Evolutionary conservation across 306 rosid species (phyloP), one percentile per base, ranked within the genome.

Genomic region (Ammopiptanthus mongolicus): DNA sequence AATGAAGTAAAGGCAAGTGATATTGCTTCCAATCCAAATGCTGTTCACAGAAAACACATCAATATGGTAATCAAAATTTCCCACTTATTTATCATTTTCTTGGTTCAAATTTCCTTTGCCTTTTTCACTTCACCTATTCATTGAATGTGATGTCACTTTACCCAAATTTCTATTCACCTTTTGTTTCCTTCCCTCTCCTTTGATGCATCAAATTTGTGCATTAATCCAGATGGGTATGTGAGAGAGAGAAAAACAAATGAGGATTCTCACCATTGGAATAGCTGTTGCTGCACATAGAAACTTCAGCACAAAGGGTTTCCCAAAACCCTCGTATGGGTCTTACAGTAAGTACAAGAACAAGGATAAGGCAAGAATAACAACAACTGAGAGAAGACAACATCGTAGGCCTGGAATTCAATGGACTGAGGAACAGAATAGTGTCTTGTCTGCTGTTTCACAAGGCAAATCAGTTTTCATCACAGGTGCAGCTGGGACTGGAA

Each of bases 401-500:
- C 15, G 48, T 13, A 25, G 60, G 71, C 5, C 58, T 6, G 69
- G n/a, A 64, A 55, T 65, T 55, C 18, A 81, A 52, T 85, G 92
- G 92, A 85, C 83, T 37, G 82, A 88, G 29, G 69, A 85, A 56
- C 89, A 81, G 69, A 81, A 64, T 60, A 42, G 75, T 57, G 50
- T 85, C 29, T 64, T 85, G 52, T 81, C 80, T 25, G 80, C 85
- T 51, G 50, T 88, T 41, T 31, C 57, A 13, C 62, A 51, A 46
- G 85, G 85, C 0, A 73, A 46, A 17, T 85, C 85, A 7, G 88
- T 83, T 72, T 88, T 85, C 86, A 75, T 88, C 71, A 78, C 89
- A 8, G 89, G 89, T 56, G 81, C 92, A 0, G 89, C 89, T 11
- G 89, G 89, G 48, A 83, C 92, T 4, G 88, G 92, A 5, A 85